Base-by-base conservation (phyloP, 257 asterid genomes). In the Solanum chmielewskii region DNA sequence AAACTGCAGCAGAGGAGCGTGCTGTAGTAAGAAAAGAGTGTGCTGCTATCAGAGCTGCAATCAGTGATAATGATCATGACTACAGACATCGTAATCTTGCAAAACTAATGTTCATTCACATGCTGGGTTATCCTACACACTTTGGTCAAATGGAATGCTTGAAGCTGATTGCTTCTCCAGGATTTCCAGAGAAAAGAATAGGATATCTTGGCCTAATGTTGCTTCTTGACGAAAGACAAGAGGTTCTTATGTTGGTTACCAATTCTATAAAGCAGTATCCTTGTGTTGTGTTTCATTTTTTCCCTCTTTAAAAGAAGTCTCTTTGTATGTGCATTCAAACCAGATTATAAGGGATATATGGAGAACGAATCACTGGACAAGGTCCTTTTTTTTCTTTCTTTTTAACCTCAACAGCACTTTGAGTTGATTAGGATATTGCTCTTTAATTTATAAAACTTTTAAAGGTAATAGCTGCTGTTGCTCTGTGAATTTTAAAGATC, bases 71-170 rank as follows among this genome's bases (percentile, higher is more conserved):
- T 87, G 98, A 95, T 90, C 97, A 93, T 69, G 98, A 95, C 88
- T 95, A 95, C 84, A 94, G 94, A 90, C 99, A 96, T 91, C 98
- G 99, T 44, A 97, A 97, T 91, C 92, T 97, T 92, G 98, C 99
- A 66, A 97, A 97, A 91, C 99, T 97, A 92, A 97, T 96, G 99
- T 97, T 95, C 90, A 95, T 97, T 90, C 99, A 97, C 95, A 97
- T 97, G 99, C 98, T 97, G 88, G 99, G 99, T 85, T 96, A 96
- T 87, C 99, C 99, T 42, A 97, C 99, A 39, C 99, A 97, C 92
- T 97, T 97, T 91, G 99, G 99, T 91, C 99, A 97, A 93, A 97
- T 97, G 99, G 99, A 97, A 92, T 97, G 99, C 92, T 91, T 97
- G 86, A 96, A 96, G 91, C 90, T 90, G 89, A 97, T 97, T 86